Conservation (phyloP, 352 stramenopile genomes). For the Phytopythium cucurbitacearum region DNA sequence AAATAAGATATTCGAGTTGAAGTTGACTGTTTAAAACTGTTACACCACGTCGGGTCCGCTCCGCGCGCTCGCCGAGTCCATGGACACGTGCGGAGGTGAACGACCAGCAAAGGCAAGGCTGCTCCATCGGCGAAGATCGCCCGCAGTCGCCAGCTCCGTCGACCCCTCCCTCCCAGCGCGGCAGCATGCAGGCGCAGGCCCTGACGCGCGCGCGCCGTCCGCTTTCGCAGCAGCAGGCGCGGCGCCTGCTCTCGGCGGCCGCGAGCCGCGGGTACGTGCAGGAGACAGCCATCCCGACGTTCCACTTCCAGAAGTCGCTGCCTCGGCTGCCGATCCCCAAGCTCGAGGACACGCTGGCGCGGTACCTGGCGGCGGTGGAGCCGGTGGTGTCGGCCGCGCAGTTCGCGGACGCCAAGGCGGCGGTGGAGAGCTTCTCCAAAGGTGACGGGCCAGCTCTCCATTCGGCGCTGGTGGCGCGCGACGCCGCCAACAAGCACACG, state of each 20-base stretch:
- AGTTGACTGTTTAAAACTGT: no score
- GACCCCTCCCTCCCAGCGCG: neutral
- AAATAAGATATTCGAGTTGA: no score
- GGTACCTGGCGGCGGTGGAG: constrained; percentile 75
- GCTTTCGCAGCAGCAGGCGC: neutral
- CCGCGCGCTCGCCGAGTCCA: no score
- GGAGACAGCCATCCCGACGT: constrained; percentile 85
- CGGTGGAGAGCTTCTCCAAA: constrained; percentile 50
- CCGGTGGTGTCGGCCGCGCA: constrained; percentile 57
- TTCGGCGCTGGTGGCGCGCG: constrained; percentile 61
- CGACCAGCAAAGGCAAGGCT: no score
- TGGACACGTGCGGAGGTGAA: no score
- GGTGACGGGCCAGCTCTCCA: constrained; percentile 68
- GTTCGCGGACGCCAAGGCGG: constrained; percentile 48
- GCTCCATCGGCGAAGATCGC: neutral
- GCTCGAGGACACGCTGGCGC: constrained; percentile 77
- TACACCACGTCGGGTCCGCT: neutral
- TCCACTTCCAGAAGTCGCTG: constrained; percentile 86
- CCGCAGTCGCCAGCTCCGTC: neutral
- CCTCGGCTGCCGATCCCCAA: constrained; percentile 84
- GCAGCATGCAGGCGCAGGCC: constrained; percentile 2
- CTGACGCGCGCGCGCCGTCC: neutral
- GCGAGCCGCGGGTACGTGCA: constrained; percentile 62
- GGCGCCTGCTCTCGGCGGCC: constrained; percentile 22
- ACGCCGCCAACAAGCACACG: constrained; percentile 81